Base-by-base conservation (phyloP, 192 early-diverging fungal genomes). In the Coemansia sp. region DNA sequence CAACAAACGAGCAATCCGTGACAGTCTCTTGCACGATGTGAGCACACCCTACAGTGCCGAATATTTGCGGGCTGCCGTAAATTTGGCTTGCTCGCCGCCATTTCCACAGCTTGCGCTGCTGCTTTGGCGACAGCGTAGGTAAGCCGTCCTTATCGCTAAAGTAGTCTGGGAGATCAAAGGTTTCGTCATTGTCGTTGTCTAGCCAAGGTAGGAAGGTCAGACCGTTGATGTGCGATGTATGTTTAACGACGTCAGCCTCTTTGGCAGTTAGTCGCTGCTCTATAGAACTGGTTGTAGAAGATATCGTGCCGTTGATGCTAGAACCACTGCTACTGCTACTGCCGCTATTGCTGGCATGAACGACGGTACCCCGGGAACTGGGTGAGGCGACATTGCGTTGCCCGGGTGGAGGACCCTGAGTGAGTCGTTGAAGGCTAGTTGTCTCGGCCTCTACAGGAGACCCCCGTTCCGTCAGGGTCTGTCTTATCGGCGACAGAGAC, bases 1-100 rank as follows among this genome's bases (percentile, higher is more conserved):
- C 93, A 5, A 98, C 95, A 78, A 98, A 95, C 11, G 94, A 96
- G 74, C 95, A 98, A 80, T 98, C 95, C 3, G 92, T 94, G 1
- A 97, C 95, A 15, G 93, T 88, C 70, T 97, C 94, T 84, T 95
- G 87, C 49, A 89, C 80, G 40, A 91, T 90, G 61, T 84, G 88
- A 2, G 73, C 74, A 69, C 89, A 87, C 8, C 92, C 92, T 34
- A 89, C 83, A 30, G 85, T 63, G 20, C 78, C 75, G 63, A 96
- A 88, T 71, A 98, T 86, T 41, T 70, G 78, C 0, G 92, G 92
- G 13, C 78, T 72, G 27, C 71, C 70, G 87, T 90, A 90, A 13
- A 94, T 79, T 63, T 93, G 85, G 13, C 84, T 83, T 8, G 93
- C 91, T 11, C 95, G 87, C 69, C 88, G 91, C 95, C 95, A 98